Evolutionary conservation across 495 filamentous ascomycete genomes (phyloP), one percentile per base, ranked within the genome.

Genomic region (Lentithecium fluviatile): DNA sequence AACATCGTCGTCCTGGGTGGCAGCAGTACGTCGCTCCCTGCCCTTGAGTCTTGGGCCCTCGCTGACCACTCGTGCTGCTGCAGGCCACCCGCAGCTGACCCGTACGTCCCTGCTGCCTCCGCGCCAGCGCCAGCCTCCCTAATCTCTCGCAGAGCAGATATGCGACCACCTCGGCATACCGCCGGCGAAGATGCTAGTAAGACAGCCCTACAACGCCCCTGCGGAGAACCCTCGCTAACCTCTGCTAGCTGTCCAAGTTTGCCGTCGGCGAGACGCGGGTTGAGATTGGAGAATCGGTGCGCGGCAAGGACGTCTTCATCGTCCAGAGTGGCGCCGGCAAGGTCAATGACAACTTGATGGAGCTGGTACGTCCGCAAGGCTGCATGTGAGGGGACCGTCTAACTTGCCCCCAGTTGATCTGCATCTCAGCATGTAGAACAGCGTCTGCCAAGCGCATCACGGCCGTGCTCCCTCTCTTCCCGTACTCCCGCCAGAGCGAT

Each of bases 271-370:
- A 97, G 74, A 97, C 89, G 58, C 85, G 95, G 32, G 91, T 95
- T 58, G 94, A 97, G 75, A 94, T 98, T 66, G 79, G 89, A 69
- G 94, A 97, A 76, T 95, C 89, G 21, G 92, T 98, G 40, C 89
- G 94, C 66, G 95, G 87, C 57, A 98, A 98, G 73, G 94, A 97
- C 80, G 93, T 98, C 69, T 96, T 95, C 75, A 95, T 97, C 73
- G 88, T 97, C 65, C 91, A 97, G 73, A 89, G 87, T 49, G 90
- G 91, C 52, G 84, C 86, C 57, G 89, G 89, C 47, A 91, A 88
- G 62, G 90, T 97, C 75, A 98, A 98, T 69, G 94, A 98, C 72
- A 85, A 96, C 73, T 80, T 98, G 46, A 85, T 98, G 78, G 94
- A 98, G 65, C 84, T 98, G 36, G 40, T 43, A 43, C 19, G 40